phyloP scores from a whole-genome alignment of 129 eudicot genomes.

The Escallonia rubra region DNA sequence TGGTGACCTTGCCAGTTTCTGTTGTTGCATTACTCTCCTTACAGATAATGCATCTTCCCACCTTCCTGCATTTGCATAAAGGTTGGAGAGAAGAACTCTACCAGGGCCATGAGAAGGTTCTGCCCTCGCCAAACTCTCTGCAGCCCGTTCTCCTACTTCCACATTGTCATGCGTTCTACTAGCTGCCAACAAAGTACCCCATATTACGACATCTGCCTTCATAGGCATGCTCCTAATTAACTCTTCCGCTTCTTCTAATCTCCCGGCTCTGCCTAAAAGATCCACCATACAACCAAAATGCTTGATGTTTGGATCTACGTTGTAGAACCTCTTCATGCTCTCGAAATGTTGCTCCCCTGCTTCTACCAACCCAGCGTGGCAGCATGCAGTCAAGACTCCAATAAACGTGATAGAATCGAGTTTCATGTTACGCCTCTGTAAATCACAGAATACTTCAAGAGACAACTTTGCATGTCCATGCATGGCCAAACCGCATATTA shows the following conservation, averaged over 20 bases:
- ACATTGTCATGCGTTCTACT: slow-evolving; percentile 58
- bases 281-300: slow-evolving; percentile 97
- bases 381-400: slow-evolving; percentile 90
- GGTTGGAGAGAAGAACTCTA: slow-evolving; percentile 64
- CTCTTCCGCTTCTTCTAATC: slow-evolving; percentile 70
- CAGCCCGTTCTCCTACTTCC: slow-evolving; percentile 77
- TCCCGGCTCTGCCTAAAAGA: slow-evolving; percentile 83
- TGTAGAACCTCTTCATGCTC: slow-evolving; percentile 52
- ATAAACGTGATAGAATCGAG: slow-evolving; percentile 75
- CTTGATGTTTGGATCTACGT: slow-evolving; percentile 66
- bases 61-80: slow-evolving; percentile 75
- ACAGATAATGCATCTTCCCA: slow-evolving; percentile 79
- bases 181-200: slow-evolving; percentile 87
- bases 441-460: slow-evolving; percentile 44
- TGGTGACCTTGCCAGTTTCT: slow-evolving; percentile 51
- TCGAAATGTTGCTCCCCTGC: slow-evolving; percentile 53
- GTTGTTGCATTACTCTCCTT: slow-evolving; percentile 48
- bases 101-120: slow-evolving; percentile 87
- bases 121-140: slow-evolving; percentile 53
- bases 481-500: slow-evolving; percentile 86
- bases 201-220: slow-evolving; percentile 87
- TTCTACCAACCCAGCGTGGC: slow-evolving; percentile 84
- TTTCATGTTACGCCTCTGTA: slow-evolving; percentile 35
- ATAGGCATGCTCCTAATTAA: slow-evolving; percentile 67
- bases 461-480: slow-evolving; percentile 75